These are phyloP conservation scores for Garcia nutans DNA, from an alignment of 345 rosid species.

Conservation along the genomic window DNA sequence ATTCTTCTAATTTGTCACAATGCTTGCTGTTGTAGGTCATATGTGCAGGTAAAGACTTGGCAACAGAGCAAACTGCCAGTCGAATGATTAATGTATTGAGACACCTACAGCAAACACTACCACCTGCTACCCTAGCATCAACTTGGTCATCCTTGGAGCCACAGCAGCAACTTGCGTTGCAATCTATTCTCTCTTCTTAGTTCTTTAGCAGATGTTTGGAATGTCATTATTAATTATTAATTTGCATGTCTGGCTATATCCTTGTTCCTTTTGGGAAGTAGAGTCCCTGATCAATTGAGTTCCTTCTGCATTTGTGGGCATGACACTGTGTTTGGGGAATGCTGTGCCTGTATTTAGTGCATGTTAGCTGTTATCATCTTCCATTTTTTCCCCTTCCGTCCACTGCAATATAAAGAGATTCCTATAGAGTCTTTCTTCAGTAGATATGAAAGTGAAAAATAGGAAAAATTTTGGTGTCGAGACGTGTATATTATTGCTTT, in stretches of 20 bases:
- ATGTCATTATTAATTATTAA: neutral
- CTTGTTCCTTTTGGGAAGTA: neutral
- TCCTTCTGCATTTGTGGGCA: neutral
- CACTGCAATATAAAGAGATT: neutral
- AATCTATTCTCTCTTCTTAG: slow-evolving; percentile 78
- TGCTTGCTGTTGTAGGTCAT: slow-evolving; percentile 50
- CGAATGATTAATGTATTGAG: slow-evolving; percentile 77
- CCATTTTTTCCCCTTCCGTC: slow-evolving; percentile 2
- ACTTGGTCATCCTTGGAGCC: slow-evolving; percentile 91
- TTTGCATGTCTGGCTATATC: neutral
- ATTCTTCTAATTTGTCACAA: neutral
- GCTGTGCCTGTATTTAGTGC: slow-evolving; percentile 4
- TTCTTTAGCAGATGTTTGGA: neutral
- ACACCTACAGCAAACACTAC: slow-evolving; percentile 84
- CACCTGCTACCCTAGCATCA: slow-evolving; percentile 79
- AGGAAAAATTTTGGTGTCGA: slow-evolving; percentile 14
- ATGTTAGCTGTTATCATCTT: neutral
- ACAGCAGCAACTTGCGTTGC: slow-evolving; percentile 87
- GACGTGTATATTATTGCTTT: slow-evolving; percentile 7
- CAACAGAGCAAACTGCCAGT: slow-evolving; percentile 69
- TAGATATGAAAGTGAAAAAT: slow-evolving; percentile 16
- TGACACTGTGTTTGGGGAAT: slow-evolving; percentile 1
- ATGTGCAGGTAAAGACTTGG: slow-evolving; percentile 78
- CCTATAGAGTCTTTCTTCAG: slow-evolving; percentile 6
- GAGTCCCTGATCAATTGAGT: neutral